phyloP scores from a whole-genome alignment of 2,329 filamentous ascomycete genomes.

The Sporothrix brasiliensis region DNA sequence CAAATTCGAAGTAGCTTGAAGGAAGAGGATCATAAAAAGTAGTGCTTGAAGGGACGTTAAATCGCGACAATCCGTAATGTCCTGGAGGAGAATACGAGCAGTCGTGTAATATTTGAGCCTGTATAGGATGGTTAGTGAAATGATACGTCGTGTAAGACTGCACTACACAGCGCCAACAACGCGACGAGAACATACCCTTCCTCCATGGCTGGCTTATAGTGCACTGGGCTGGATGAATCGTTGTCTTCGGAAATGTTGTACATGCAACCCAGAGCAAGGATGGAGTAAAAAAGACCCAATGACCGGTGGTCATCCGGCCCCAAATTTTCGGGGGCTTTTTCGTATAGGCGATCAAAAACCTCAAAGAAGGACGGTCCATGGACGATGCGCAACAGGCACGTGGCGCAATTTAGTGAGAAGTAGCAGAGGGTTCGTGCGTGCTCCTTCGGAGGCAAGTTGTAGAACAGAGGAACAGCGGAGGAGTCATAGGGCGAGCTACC shows the following conservation, averaged over 20 bases:
- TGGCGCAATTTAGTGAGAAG: slow-evolving; percentile 60
- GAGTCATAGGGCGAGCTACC: slow-evolving; percentile 67
- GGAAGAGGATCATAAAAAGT: slow-evolving; percentile 77
- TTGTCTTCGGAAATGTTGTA: slow-evolving; percentile 63
- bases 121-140: slow-evolving; percentile 17
- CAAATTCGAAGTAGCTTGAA: slow-evolving; percentile 77
- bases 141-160: slow-evolving; percentile 25
- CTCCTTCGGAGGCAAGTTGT: slow-evolving; percentile 70
- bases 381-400: slow-evolving; percentile 67
- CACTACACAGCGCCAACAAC: neutral
- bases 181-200: slow-evolving; percentile 53
- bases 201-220: slow-evolving; percentile 56
- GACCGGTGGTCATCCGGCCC: slow-evolving; percentile 68
- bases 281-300: slow-evolving; percentile 70
- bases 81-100: slow-evolving; percentile 66
- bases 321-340: slow-evolving; percentile 64
- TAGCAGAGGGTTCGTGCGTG: slow-evolving; percentile 57
- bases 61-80: slow-evolving; percentile 71
- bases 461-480: slow-evolving; percentile 52
- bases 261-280: slow-evolving; percentile 72
- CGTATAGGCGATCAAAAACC: slow-evolving; percentile 76
- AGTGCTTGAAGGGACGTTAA: slow-evolving; percentile 74
- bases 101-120: slow-evolving; percentile 76
- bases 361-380: slow-evolving; percentile 81
- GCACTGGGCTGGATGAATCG: slow-evolving; percentile 49